phyloP scores from a whole-genome alignment of 352 stramenopile genomes.

The Phytophthora pluvialis region DNA sequence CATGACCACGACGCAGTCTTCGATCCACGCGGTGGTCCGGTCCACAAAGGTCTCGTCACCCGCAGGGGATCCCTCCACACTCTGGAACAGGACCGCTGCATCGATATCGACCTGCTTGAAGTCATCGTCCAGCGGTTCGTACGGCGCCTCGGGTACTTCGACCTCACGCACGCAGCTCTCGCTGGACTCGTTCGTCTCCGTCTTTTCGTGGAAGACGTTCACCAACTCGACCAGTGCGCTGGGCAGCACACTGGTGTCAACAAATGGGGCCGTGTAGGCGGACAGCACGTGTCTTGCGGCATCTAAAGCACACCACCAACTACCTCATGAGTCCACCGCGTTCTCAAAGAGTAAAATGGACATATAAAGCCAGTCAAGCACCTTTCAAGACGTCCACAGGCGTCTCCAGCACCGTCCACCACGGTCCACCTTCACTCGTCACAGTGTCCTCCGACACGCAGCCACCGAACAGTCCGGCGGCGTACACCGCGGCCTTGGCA shows the following conservation, averaged over 20 bases:
- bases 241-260: slow-evolving; percentile 28
- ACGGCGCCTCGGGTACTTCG: slow-evolving; percentile 11
- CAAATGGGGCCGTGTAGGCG: slow-evolving; percentile 35
- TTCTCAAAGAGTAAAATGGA: slow-evolving; percentile 1
- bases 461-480: slow-evolving; percentile 47
- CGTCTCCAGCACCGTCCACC: slow-evolving; percentile 45
- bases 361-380: slow-evolving; percentile 19
- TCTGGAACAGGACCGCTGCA: slow-evolving; percentile 26
- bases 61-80: slow-evolving; percentile 12
- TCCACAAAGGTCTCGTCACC: slow-evolving; percentile 24
- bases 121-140: slow-evolving; percentile 14
- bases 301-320: slow-evolving; percentile 22
- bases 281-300: slow-evolving; percentile 35
- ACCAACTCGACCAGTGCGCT: slow-evolving; percentile 29
- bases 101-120: slow-evolving; percentile 31
- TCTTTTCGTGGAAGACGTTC: slow-evolving; percentile 31
- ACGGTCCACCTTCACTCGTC: slow-evolving; percentile 28
- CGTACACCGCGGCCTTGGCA: slow-evolving; percentile 49
- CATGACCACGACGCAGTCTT: slow-evolving; percentile 26
- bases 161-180: slow-evolving; percentile 16
- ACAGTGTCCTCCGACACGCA: slow-evolving; percentile 25
- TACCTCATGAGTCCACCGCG: slow-evolving; percentile 22
- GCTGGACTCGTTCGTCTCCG: slow-evolving; percentile 20
- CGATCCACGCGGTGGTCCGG: slow-evolving; percentile 31
- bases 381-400: slow-evolving; percentile 39